Conservation (phyloP, 345 rosid genomes). For the Arabis alpina region DNA sequence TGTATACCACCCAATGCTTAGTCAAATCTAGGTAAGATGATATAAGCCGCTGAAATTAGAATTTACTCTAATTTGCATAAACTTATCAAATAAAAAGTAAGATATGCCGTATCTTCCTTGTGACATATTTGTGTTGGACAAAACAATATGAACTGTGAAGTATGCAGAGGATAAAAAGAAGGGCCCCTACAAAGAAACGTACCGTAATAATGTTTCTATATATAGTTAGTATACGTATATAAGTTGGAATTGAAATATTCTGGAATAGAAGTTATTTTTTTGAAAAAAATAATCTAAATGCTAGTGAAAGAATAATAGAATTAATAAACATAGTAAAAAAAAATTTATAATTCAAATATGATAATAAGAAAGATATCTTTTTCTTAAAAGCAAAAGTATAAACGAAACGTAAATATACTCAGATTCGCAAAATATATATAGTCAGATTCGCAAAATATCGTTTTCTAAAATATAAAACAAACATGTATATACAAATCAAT, state of each 20-base stretch:
- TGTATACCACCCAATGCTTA: constrained; percentile 23
- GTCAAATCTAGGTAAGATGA: constrained; percentile 21
- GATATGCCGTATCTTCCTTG: constrained; percentile 24
- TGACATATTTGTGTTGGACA: neutral
- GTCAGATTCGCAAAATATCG: constrained; percentile 5
- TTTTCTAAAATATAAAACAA: neutral
- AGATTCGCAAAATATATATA: constrained; percentile 17
- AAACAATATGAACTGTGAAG: constrained; percentile 17
- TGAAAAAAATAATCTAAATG: neutral
- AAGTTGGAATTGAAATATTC: neutral
- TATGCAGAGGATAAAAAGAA: neutral
- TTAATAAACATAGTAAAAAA: neutral
- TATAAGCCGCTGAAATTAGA: constrained; percentile 33
- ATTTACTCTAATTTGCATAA: constrained; percentile 27
- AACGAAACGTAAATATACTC: neutral
- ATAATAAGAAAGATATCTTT: neutral
- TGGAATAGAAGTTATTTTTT: neutral
- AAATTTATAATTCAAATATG: neutral
- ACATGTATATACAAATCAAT: neutral
- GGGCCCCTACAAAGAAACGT: too few species aligned
- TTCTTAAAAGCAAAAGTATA: neutral
- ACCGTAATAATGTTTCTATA: neutral
- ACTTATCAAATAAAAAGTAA: constrained; percentile 26
- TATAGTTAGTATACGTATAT: neutral
- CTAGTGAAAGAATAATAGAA: neutral